Evolutionary conservation across 140 eudicot genomes (phyloP), one percentile per base, ranked within the genome.

Genomic region (Cichorium intybus): DNA sequence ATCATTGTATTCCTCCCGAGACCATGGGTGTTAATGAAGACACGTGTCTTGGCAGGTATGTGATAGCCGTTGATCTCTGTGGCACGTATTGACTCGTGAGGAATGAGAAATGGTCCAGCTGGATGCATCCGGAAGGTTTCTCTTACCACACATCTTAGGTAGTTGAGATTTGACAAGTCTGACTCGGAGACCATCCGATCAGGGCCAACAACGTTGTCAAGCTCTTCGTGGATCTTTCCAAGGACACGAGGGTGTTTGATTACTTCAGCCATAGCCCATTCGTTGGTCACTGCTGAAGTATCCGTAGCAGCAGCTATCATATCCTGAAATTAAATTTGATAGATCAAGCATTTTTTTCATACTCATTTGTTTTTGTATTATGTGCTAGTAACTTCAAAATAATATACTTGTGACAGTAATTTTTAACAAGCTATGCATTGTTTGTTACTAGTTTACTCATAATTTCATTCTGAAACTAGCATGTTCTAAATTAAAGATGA

Each of bases 281-380:
- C 97, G 31, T 84, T 94, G 15, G 99, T 94, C 71, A 94, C 97
- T 0, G 97, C 94, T 7, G 99, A 88, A 4, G 99, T 94, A 45
- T 89, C 97, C 0, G 97, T 94, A 5, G 97, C 97, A 0, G 95
- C 99, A 16, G 99, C 99, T 81, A 93, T 87, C 96, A 91, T 87
- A 68, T 91, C 97, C 90, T 84, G 56, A 6, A 35, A 15, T 37
- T 17, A 21, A 41, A 43, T n/a, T n/a, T 8, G 12, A 52, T 4
- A 15, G 17, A 37, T 72, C 12, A n/a, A 72, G 12, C 34, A 12
- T 23, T 51, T 6, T 6, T 66, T 66, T 20, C 6, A 2, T 24
- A 20, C 10, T 10, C 12, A 7, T 28, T 24, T 20, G 35, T 12
- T 16, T n/a, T 26, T 6, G 26, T 56, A 24, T 7, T 14, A 24